Base-by-base conservation (phyloP, 1,139 yeast genomes). In the Candida mesenterica region DNA sequence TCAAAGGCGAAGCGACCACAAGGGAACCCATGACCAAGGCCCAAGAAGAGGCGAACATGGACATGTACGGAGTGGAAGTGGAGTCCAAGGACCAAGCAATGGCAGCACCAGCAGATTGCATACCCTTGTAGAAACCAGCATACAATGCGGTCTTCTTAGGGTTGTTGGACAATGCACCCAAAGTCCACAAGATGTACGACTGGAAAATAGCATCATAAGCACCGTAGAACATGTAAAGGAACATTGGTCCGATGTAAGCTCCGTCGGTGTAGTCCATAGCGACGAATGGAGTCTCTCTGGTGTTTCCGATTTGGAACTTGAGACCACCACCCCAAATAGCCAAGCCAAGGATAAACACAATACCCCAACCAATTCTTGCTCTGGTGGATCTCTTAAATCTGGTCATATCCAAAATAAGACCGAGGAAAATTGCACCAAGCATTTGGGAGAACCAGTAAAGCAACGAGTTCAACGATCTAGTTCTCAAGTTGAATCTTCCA, bases 291-390 rank as follows among this genome's bases (percentile, higher is more conserved):
- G 43, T 13, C 12, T 49, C 75, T 47, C 79, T 65, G 38, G 68
- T 68, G 51, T 60, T 72, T 19, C 59, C 59, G 44, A 60, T 49
- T 50, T 73, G 79, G 58, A 77, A 75, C 41, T 69, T 69, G 42
- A 67, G 65, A 33, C 84, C 83, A 44, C 82, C 81, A 38, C 83
- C 82, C 81, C 82, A 78, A 43, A 79, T 66, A 29, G 63, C 77
- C 59, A 72, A 53, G 15, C 76, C 67, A 14, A 59, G 32, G 18
- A 69, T 47, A 40, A 72, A 66, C 18, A 77, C 49, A 24, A 74
- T 39, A 5, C 36, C 56, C 65, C 69, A 77, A 24, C 75, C 80
- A 36, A 67, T 58, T 33, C 59, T 56, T 28, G 79, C 79, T 46
- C 83, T 59, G 13, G 53, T 51, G 15, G 64, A 57, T 53, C 83